Base-by-base conservation (phyloP, 2,329 filamentous ascomycete species). In the Pseudocercospora pini-densiflorae region DNA sequence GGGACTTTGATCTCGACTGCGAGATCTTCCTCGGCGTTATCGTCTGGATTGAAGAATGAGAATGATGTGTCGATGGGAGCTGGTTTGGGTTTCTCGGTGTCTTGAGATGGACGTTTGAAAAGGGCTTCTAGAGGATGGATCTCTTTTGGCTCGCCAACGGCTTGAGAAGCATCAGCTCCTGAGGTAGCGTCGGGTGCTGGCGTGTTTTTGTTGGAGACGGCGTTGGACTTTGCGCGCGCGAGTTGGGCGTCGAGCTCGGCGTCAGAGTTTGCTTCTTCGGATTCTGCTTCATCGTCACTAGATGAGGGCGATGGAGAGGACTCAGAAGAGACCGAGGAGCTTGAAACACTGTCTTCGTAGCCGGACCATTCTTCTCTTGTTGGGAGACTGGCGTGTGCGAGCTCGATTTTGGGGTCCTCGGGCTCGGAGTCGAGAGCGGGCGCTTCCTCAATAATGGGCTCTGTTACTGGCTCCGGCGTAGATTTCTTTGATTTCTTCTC, bases 101-200 rank as follows among this genome's bases (percentile, higher is more conserved):
- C 31, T 70, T 74, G 72, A 60, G 77, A 79, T 3, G 87, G 80
- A 4, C 88, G 88, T 81, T 97, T 98, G 85, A 96, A 99, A 2
- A 98, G 86, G 0, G 93, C 93, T 81, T 98, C 94, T 1, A 98
- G 85, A 0, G 95, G 94, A 72, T 98, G 94, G 0, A 97, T 82
- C 67, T 80, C 77, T 73, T 68, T 74, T n/a, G 59, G 51, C 29
- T 62, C 57, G 24, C 66, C 63, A 19, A 68, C 63, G 10, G 66
- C 53, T 2, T 61, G 58, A 14, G 64, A 65, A 29, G 33, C 23
- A 53, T 66, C 63, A 21, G 61, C 60, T 33, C 51, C 51, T 10
- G 16, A 31, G 2, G 61, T 59, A 3, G 61, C 29, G 9, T 58
- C 55, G 19, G 55, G 55, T 23, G 29, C 55, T 14, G 55, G 55